Conservation (phyloP, 768 basidiomycete species). For the Leccinum boreale region DNA sequence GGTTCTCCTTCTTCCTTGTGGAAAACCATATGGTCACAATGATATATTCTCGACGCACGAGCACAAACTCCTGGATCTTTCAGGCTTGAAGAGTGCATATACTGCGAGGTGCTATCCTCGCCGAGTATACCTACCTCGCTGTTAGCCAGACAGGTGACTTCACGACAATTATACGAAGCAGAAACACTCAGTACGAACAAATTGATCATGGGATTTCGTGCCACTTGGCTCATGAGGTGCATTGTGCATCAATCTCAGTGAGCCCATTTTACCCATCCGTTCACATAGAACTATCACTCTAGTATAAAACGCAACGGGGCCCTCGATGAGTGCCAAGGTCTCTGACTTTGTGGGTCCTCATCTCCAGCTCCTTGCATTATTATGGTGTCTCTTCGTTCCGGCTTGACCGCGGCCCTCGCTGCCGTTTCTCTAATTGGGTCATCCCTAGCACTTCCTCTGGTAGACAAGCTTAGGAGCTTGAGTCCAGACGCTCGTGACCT, state of each 20-base stretch:
- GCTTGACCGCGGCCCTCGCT: background rate
- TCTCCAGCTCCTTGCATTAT: background rate
- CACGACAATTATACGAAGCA: background rate
- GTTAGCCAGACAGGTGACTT: background rate
- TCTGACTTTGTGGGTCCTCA: background rate
- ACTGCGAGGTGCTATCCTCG: background rate
- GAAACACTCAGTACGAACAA: background rate
- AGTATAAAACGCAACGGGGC: slow-evolving; percentile 4
- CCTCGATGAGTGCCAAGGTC: background rate
- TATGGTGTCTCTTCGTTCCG: slow-evolving; percentile 9
- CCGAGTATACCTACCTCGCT: background rate
- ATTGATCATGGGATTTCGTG: background rate
- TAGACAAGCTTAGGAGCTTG: slow-evolving; percentile 14
- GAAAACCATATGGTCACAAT: background rate
- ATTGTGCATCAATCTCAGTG: background rate
- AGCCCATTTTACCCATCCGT: background rate
- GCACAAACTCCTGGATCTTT: background rate
- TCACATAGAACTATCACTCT: background rate
- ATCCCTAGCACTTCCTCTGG: slow-evolving; percentile 10
- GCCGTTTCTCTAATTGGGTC: slow-evolving; percentile 6
- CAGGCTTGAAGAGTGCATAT: background rate
- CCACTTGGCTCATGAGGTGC: background rate
- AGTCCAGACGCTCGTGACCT: slow-evolving; percentile 19
- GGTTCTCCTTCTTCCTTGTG: background rate
- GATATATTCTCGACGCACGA: background rate